These are phyloP conservation scores for Litchi chinensis DNA, from an alignment of 345 rosid genomes.

Conservation along the genomic window DNA sequence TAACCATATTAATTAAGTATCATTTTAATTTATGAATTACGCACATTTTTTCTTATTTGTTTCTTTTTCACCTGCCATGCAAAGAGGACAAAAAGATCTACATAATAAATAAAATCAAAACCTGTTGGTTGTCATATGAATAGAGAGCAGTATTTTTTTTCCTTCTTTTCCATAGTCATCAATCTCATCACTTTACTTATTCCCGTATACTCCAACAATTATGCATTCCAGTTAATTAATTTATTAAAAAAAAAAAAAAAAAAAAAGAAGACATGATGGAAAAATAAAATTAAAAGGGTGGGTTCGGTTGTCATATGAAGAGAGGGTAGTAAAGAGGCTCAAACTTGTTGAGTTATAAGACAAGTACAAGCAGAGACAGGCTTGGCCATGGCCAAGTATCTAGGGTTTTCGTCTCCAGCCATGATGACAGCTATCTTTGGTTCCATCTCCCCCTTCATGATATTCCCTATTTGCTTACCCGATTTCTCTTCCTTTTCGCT, in stretches of 20 bases:
- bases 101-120: background rate
- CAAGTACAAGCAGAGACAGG: conserved; percentile 27
- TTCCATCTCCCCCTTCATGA: conserved; percentile 48
- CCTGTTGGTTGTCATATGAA: too few relatives aligned
- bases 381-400: conserved; percentile 62
- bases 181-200: background rate
- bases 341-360: conserved; percentile 12
- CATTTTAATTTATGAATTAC: too few relatives aligned
- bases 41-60: too few relatives aligned
- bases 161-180: background rate
- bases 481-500: conserved; percentile 28
- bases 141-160: too few relatives aligned
- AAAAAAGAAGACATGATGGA: background rate
- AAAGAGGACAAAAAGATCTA: background rate
- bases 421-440: conserved; percentile 71
- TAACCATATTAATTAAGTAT: too few relatives aligned
- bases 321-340: background rate
- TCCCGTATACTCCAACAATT: background rate
- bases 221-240: background rate
- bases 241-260: background rate
- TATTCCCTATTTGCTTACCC: conserved; percentile 9
- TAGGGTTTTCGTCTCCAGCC: conserved; percentile 67
- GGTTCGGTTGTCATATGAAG: background rate
- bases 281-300: too few relatives aligned
- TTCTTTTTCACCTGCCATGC: background rate